These are phyloP conservation scores for Aspergillus sclerotialis DNA, from an alignment of 2,329 filamentous ascomycete species.

Conservation along the genomic window DNA sequence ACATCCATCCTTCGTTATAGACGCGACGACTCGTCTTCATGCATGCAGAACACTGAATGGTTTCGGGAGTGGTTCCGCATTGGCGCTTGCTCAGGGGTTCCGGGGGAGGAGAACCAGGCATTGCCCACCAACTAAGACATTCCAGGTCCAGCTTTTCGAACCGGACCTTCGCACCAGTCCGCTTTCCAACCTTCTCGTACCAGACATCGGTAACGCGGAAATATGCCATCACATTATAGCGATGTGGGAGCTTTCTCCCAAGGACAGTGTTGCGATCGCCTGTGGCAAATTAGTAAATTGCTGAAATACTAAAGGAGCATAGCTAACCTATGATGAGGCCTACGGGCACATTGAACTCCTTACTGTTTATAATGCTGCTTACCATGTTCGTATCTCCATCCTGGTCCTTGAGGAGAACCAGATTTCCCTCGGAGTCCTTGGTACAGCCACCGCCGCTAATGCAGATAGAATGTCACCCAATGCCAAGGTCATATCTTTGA, in stretches of 20 bases:
- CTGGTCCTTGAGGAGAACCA: constrained; percentile 44
- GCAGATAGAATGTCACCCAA: constrained; percentile 9
- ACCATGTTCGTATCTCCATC: constrained; percentile 14
- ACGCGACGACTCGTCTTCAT: constrained; percentile 22
- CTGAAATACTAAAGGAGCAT: neutral
- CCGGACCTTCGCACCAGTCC: constrained; percentile 50
- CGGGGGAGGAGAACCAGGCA: constrained; percentile 23
- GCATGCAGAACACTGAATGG: constrained; percentile 37
- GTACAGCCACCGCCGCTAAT: constrained; percentile 48
- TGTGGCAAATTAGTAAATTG: constrained; percentile 27
- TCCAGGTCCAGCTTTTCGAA: constrained; percentile 56
- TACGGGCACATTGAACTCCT: constrained; percentile 44
- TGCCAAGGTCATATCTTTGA: neutral
- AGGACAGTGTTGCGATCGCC: constrained; percentile 47
- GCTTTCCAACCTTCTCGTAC: constrained; percentile 48
- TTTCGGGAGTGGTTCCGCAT: constrained; percentile 16
- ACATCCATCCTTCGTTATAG: constrained; percentile 51
- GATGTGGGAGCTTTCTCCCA: constrained; percentile 46
- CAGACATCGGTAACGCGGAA: constrained; percentile 65
- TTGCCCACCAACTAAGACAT: constrained; percentile 54
- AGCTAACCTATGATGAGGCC: constrained; percentile 48
- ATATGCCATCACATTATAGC: constrained; percentile 60
- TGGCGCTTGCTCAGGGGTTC: constrained; percentile 23
- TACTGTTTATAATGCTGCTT: constrained; percentile 40
- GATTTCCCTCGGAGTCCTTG: constrained; percentile 40